Evolutionary conservation across 1,139 yeast species (phyloP), one percentile per base, ranked within the genome.

Genomic region (Scheffersomyces titani): DNA sequence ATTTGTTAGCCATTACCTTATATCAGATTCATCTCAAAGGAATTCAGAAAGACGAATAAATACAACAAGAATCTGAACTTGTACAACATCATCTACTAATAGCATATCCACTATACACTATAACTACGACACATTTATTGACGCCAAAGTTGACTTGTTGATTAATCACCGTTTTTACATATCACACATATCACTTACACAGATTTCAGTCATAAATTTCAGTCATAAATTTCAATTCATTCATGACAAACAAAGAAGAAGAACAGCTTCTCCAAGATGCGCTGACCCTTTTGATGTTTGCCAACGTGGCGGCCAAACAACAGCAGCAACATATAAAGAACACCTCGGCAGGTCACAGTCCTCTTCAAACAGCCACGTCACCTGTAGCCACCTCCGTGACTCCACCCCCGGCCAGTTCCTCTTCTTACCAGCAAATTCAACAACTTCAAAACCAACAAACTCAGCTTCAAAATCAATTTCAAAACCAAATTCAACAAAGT

Each of bases 211-310:
- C n/a, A 30, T 24, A 24, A 24, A 4, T 6, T 24, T 24, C 30
- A 24, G 6, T 24, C 9, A n/a, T n/a, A n/a, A 7, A 24, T 2
- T 24, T 6, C 30, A 24, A 11, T 24, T 24, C 30, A 2, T 30
- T 30, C 16, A 46, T 46, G 49, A 46, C 49, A 46, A 46, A 46
- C 53, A 61, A 66, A 49, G 73, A 70, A 53, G 78, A 77, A 59
- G 75, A 75, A 55, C 81, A 76, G 67, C 74, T 83, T 36, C 71
- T 84, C 18, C 85, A 83, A 63, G 89, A 86, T 72, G 90, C 90
- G 2, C 84, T 89, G n/a, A 83, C 89, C 20, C 72, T 86, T 54
- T 73, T 86, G 58, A 82, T 85, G 88, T 85, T 86, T 69, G 88
- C 89, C 30, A 84, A 80, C 61, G 82, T 81, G 44, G 86, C 85